Percentiles rank a stretch among this genome's conserved stretches.
phyloP scores from a whole-genome alignment of 108 stramenopile genomes.

The Fragilariopsis cylindrus region DNA sequence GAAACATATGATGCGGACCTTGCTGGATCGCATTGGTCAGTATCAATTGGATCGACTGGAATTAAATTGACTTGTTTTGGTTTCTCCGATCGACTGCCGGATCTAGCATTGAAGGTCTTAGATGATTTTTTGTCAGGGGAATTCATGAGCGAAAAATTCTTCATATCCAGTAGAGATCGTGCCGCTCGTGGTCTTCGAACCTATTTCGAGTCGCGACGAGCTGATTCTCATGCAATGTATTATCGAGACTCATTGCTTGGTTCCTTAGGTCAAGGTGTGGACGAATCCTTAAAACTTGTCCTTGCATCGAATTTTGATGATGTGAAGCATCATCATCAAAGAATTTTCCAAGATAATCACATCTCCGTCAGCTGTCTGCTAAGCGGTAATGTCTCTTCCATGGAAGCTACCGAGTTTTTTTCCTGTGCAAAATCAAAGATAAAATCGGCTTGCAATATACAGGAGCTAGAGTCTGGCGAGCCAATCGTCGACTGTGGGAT shows the following conservation, averaged over 20 bases:
- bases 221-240: conserved; percentile 69
- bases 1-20: conserved; percentile 83
- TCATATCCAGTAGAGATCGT: conserved; percentile 68
- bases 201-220: conserved; percentile 69
- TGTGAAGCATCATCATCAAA: conserved; percentile 49
- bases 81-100: conserved; percentile 76
- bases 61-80: conserved; percentile 67
- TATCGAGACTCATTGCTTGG: conserved; percentile 67
- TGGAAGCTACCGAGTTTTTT: conserved; percentile 60
- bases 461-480: not conserved
- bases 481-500: conserved; percentile 11
- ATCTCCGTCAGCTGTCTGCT: conserved; percentile 60
- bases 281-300: conserved; percentile 44
- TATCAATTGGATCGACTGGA: conserved; percentile 65
- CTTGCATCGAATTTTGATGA: conserved; percentile 43
- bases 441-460: not conserved
- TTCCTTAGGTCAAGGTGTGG: conserved; percentile 49
- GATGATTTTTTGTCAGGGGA: conserved; percentile 30
- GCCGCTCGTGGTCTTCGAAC: conserved; percentile 53
- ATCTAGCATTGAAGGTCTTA: conserved; percentile 62
- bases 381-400: conserved; percentile 71
- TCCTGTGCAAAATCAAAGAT: conserved; percentile 10
- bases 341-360: conserved; percentile 45
- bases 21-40: conserved; percentile 70
- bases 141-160: conserved; percentile 50